These are phyloP conservation scores for Lathyrus oleraceus DNA, from an alignment of 306 rosid species.

Conservation along the genomic window DNA sequence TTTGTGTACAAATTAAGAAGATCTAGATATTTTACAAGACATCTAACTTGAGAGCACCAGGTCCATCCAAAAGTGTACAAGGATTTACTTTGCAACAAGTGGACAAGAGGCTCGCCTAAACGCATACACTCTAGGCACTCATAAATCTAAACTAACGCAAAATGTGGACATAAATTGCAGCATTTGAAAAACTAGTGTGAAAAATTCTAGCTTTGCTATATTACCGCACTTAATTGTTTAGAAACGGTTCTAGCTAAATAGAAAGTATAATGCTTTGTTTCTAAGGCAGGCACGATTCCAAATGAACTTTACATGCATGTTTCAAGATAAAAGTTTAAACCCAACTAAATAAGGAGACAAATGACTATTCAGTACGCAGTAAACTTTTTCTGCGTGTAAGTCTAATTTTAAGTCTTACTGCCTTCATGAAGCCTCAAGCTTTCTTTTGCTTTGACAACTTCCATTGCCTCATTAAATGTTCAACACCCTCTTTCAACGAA, in stretches of 20 bases:
- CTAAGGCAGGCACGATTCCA: no score
- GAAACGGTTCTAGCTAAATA: no score
- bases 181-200: background rate
- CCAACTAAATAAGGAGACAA: no score
- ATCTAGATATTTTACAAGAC: no score
- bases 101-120: background rate
- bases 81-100: no score
- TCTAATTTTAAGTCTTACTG: background rate
- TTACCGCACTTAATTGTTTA: no score
- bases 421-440: background rate
- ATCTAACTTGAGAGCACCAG: background rate
- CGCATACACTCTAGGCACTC: background rate
- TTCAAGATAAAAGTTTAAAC: no score
- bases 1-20: no score
- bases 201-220: background rate
- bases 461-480: conserved; percentile 51
- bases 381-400: background rate
- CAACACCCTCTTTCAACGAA: conserved; percentile 53
- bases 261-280: no score
- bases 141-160: background rate
- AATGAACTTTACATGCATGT: no score
- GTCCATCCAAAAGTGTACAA: background rate
- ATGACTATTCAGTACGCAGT: no score
- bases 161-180: background rate
- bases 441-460: conserved; percentile 29